phyloP scores from a whole-genome alignment of 371 early-diverging fungal species.

The Phascolomyces articulosus region DNA sequence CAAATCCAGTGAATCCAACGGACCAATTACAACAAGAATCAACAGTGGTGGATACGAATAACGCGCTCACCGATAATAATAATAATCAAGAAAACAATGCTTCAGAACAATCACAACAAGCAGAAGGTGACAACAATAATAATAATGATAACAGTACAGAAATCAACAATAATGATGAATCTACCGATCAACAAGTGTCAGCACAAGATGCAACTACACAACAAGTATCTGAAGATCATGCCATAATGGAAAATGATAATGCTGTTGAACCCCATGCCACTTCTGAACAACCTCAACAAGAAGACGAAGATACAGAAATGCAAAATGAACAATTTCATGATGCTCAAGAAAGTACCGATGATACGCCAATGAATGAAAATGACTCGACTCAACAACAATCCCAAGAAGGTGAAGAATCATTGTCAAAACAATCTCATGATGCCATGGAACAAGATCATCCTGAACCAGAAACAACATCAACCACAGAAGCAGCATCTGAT shows the following conservation, averaged over 20 bases:
- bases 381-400: not conserved
- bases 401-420: not conserved
- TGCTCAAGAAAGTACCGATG: slow-evolving; percentile 1
- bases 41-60: not conserved
- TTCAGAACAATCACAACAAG: not conserved
- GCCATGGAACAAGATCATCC: slow-evolving; percentile 1
- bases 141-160: not conserved
- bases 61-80: not conserved
- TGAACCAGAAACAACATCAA: not conserved
- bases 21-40: not conserved
- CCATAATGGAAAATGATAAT: not conserved
- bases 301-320: slow-evolving; percentile 1
- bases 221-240: not conserved
- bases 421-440: not conserved
- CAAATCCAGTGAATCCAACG: not conserved
- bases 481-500: too few species aligned
- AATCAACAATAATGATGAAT: not conserved
- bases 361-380: not conserved
- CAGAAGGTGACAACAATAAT: not conserved
- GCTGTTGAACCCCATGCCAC: not conserved
- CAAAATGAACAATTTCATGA: slow-evolving; percentile 5
- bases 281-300: too few species aligned
- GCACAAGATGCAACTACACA: not conserved
- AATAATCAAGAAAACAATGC: not conserved
- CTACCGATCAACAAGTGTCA: not conserved